A percentile compares a stretch with the other conserved stretches of the same genome.
These are phyloP conservation scores for Apiospora marii DNA, from an alignment of 2,329 filamentous ascomycete genomes.

Conservation along the genomic window DNA sequence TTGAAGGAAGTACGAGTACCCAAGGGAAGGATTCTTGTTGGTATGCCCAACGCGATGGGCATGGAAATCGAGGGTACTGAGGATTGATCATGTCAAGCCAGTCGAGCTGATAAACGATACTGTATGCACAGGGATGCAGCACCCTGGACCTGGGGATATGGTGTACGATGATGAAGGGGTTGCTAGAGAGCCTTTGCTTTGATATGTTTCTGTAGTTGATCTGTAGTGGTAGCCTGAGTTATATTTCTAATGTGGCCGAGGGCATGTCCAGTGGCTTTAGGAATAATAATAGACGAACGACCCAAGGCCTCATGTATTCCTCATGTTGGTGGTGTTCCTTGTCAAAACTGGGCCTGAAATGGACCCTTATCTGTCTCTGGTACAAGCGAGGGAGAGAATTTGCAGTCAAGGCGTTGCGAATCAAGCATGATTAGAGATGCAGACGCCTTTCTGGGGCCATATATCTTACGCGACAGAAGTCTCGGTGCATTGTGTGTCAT, in stretches of 20 bases:
- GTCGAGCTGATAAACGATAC: background rate
- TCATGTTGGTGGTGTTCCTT: background rate
- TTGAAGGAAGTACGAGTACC: conserved; percentile 50
- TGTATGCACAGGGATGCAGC: background rate
- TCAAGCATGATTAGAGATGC: background rate
- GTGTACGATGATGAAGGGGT: background rate
- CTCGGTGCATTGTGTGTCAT: too few species aligned
- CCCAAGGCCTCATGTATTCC: background rate
- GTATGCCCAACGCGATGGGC: conserved; percentile 51
- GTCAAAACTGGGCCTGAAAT: background rate
- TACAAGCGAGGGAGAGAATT: background rate
- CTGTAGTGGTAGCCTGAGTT: background rate
- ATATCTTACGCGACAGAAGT: too few species aligned
- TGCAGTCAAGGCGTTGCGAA: background rate
- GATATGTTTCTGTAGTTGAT: background rate
- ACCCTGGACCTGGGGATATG: too few species aligned
- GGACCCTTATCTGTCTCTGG: background rate
- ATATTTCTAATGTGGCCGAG: background rate
- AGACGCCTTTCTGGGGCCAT: too few species aligned
- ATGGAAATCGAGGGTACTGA: conserved; percentile 52
- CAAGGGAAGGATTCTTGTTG: conserved; percentile 50
- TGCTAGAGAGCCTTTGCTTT: background rate
- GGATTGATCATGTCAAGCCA: background rate
- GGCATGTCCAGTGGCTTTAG: background rate
- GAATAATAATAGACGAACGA: background rate